Conservation (phyloP, 2,329 filamentous ascomycete genomes). For the Colletotrichum navitas region DNA sequence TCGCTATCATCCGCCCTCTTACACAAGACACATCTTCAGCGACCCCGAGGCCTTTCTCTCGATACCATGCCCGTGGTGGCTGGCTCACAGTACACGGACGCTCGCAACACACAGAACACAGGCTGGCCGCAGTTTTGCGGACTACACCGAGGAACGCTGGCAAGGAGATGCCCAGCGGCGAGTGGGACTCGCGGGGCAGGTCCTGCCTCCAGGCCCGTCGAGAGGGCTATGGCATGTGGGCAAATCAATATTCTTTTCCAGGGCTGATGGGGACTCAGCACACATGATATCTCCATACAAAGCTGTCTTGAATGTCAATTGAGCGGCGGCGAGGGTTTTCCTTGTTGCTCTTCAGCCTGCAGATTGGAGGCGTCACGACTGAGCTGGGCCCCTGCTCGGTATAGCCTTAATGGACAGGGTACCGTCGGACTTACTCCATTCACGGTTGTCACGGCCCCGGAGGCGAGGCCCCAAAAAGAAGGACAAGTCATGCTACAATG, state of each 20-base stretch:
- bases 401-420: slow-evolving; percentile 22
- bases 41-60: neutral
- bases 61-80: slow-evolving; percentile 3
- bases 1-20: neutral
- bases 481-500: slow-evolving; percentile 20
- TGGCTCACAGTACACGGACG: neutral
- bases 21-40: neutral
- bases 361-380: neutral
- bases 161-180: neutral
- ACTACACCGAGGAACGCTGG: neutral
- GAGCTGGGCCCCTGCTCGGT: slow-evolving; percentile 13
- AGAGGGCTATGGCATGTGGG: neutral
- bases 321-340: neutral
- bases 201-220: slow-evolving; percentile 12
- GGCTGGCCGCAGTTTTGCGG: slow-evolving; percentile 2
- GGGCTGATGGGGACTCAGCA: neutral
- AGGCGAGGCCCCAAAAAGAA: slow-evolving; percentile 27
- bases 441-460: slow-evolving; percentile 10
- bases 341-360: neutral
- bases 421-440: slow-evolving; percentile 11
- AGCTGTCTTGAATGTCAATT: neutral
- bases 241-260: neutral
- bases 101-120: slow-evolving; percentile 7
- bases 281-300: neutral
- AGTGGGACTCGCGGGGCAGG: slow-evolving; percentile 10